A percentile compares a stretch with the other conserved stretches of the same genome.
Conservation (phyloP, 805 yeast genomes). For the Ogataea kodamae region DNA sequence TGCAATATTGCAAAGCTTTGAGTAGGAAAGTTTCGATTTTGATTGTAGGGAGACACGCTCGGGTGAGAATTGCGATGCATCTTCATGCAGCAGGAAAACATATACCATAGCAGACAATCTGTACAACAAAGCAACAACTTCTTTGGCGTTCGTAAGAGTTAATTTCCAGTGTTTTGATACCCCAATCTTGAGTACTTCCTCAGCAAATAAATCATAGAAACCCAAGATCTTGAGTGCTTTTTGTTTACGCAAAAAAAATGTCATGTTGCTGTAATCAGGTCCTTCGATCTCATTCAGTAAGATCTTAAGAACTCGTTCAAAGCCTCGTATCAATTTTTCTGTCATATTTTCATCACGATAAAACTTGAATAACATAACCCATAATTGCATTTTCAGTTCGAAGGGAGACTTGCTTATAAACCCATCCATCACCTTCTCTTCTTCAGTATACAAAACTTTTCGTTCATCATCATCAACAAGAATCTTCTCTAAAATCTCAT, state of each 20-base stretch:
- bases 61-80: slow-evolving; percentile 39
- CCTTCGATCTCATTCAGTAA: slow-evolving; percentile 38
- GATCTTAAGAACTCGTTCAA: slow-evolving; percentile 47
- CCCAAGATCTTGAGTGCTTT: slow-evolving; percentile 49
- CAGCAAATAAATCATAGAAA: slow-evolving; percentile 50
- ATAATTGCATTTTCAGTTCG: slow-evolving; percentile 64
- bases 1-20: slow-evolving; percentile 44
- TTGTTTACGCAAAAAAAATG: slow-evolving; percentile 36
- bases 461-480: slow-evolving; percentile 28
- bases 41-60: slow-evolving; percentile 39
- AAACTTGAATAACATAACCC: slow-evolving; percentile 66
- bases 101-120: slow-evolving; percentile 43
- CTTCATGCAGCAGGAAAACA: slow-evolving; percentile 51
- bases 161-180: slow-evolving; percentile 36
- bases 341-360: slow-evolving; percentile 37
- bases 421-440: slow-evolving; percentile 49
- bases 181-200: slow-evolving; percentile 33
- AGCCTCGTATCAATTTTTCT: slow-evolving; percentile 43
- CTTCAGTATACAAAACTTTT: slow-evolving; percentile 31
- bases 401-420: slow-evolving; percentile 65
- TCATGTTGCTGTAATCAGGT: slow-evolving; percentile 20
- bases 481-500: slow-evolving; percentile 24
- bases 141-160: background rate
- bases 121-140: slow-evolving; percentile 24
- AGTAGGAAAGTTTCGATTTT: slow-evolving; percentile 41